Percentiles rank a stretch among this genome's conserved stretches.
Evolutionary conservation across 2,329 filamentous ascomycete species (phyloP).

Genomic region (Amesomyces nigricolor): DNA sequence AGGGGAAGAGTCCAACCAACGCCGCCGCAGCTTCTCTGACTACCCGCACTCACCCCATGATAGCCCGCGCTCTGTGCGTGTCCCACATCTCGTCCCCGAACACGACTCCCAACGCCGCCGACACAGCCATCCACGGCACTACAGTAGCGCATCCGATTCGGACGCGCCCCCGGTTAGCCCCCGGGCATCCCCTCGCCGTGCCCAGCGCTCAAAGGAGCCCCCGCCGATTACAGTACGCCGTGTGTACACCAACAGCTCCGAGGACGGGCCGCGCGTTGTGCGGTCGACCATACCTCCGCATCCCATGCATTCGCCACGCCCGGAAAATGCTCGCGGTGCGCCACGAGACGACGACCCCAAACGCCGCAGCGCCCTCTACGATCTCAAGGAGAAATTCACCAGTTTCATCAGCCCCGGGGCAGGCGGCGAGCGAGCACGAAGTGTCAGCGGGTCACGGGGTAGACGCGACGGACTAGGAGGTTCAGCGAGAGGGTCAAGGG

Average conservation of each 20-base stretch:
- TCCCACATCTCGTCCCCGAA: constrained; percentile 34
- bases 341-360: constrained; percentile 32
- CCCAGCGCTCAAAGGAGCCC: constrained; percentile 25
- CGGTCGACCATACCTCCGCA: constrained; percentile 18
- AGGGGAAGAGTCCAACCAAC: constrained; percentile 38
- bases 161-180: constrained; percentile 30
- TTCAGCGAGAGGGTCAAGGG: constrained; percentile 20
- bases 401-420: constrained; percentile 38
- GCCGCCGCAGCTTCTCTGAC: constrained; percentile 49
- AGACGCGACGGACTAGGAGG: constrained; percentile 18
- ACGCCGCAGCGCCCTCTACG: constrained; percentile 32
- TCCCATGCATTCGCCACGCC: constrained; percentile 23
- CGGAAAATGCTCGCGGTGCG: background rate
- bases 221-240: constrained; percentile 32
- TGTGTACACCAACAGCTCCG: constrained; percentile 23
- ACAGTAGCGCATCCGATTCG: constrained; percentile 40
- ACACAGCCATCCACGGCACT: constrained; percentile 46
- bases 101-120: constrained; percentile 34
- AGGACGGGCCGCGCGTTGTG: constrained; percentile 18
- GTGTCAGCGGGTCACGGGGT: constrained; percentile 34
- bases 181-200: constrained; percentile 15
- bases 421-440: constrained; percentile 34
- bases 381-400: constrained; percentile 40
- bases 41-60: constrained; percentile 36
- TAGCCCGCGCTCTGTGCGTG: constrained; percentile 15